Evolutionary conservation across 108 stramenopile species (phyloP).

Genomic region (Fistulifera solaris): DNA sequence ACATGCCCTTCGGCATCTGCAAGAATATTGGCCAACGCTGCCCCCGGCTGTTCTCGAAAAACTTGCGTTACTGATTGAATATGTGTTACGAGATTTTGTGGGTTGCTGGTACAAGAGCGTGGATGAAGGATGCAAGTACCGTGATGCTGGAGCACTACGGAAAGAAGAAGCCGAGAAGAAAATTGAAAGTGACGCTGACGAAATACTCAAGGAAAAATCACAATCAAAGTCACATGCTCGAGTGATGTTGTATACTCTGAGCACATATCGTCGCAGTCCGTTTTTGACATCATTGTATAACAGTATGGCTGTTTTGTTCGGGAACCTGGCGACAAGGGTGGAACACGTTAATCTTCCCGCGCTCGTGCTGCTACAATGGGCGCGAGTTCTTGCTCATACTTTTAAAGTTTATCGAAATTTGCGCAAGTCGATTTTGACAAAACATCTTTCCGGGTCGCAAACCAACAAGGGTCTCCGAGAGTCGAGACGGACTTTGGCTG

Average conservation of each 20-base stretch:
- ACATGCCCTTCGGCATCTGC: not conserved
- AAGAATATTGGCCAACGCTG: constrained; percentile 51
- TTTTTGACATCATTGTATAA: constrained; percentile 12
- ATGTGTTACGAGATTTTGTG: constrained; percentile 71
- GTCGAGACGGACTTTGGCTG: constrained; percentile 1
- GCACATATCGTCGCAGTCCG: constrained; percentile 2
- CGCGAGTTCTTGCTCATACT: constrained; percentile 56
- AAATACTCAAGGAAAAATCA: not conserved
- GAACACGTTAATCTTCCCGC: constrained; percentile 71
- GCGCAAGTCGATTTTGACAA: constrained; percentile 22
- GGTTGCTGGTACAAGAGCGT: constrained; percentile 42
- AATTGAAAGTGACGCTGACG: not conserved
- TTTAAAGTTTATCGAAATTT: constrained; percentile 57
- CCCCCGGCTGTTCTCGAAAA: constrained; percentile 39
- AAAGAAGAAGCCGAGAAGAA: not conserved
- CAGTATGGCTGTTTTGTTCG: constrained; percentile 57
- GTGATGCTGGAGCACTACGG: constrained; percentile 2
- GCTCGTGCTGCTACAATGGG: constrained; percentile 59
- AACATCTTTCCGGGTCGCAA: not conserved
- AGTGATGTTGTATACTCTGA: constrained; percentile 1
- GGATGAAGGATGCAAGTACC: constrained; percentile 24
- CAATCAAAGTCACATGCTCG: not conserved
- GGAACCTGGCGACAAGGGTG: constrained; percentile 56
- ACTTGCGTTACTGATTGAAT: constrained; percentile 61
- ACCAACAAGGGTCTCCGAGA: not conserved